Evolutionary conservation across 2,329 filamentous ascomycete genomes (phyloP).

Genomic region (Hymenoscyphus occultus): DNA sequence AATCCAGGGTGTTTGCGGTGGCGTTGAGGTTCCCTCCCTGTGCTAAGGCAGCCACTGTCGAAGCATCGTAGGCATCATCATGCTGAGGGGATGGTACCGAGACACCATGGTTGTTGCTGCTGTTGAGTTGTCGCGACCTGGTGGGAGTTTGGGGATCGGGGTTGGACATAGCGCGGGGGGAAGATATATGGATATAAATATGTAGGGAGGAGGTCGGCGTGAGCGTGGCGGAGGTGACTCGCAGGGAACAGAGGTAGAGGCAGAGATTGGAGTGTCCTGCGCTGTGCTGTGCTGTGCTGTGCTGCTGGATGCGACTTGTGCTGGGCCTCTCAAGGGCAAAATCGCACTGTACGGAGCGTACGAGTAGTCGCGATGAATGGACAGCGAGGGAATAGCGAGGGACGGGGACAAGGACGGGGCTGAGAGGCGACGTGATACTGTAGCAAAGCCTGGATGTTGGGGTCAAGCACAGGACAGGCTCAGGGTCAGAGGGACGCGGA

Average conservation of each 20-base stretch:
- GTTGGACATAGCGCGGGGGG: constrained; percentile 27
- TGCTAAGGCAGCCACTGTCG: constrained; percentile 13
- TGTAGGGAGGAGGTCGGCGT: not conserved
- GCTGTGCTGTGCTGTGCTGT: not conserved
- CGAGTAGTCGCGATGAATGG: not conserved
- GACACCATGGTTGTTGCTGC: constrained; percentile 8
- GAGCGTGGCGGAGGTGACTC: not conserved
- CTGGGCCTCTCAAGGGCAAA: constrained; percentile 1
- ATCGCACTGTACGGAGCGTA: not conserved
- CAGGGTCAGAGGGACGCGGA: constrained; percentile 12
- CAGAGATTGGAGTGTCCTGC: not conserved
- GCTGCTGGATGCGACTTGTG: not conserved
- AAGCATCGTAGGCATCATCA: constrained; percentile 8
- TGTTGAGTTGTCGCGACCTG: constrained; percentile 18
- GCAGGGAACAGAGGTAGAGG: not conserved
- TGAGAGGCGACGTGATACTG: not conserved
- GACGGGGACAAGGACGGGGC: not conserved
- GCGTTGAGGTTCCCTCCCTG: constrained; percentile 11
- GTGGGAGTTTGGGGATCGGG: constrained; percentile 21
- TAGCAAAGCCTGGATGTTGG: not conserved
- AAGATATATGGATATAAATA: not conserved
- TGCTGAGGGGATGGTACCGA: not conserved
- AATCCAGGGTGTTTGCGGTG: constrained; percentile 1
- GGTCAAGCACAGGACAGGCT: not conserved
- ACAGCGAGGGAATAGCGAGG: not conserved